Percentiles rank a stretch among this genome's conserved stretches.
Conservation (phyloP, 257 asterid species). For the Jasminum sambac region DNA sequence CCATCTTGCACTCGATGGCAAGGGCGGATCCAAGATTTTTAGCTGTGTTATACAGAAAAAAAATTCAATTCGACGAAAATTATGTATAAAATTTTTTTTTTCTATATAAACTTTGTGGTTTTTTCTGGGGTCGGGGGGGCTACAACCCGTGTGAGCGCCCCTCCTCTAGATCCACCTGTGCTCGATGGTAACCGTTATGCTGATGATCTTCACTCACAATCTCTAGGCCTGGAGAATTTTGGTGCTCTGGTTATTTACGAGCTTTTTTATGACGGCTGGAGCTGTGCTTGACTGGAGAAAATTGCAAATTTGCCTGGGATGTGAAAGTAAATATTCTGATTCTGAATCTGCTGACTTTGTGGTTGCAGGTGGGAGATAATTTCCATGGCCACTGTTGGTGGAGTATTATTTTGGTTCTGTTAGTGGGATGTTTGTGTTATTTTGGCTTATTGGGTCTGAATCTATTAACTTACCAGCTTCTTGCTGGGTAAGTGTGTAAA, state of each 20-base stretch:
- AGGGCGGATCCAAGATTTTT: no score
- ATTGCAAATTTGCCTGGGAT: slow-evolving; percentile 3
- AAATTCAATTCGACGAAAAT: no score
- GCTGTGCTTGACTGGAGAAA: background rate
- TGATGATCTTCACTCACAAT: background rate
- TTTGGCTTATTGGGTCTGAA: slow-evolving; percentile 26
- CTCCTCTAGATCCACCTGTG: no score
- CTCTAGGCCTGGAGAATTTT: slow-evolving; percentile 1
- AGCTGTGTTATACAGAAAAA: no score
- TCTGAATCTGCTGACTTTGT: slow-evolving; percentile 31
- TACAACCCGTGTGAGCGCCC: no score
- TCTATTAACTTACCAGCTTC: slow-evolving; percentile 29
- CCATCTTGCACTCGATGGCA: background rate
- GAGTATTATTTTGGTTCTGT: slow-evolving; percentile 12
- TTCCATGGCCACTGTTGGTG: background rate
- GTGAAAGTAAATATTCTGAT: slow-evolving; percentile 15
- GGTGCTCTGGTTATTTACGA: slow-evolving; percentile 3
- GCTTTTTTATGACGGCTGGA: background rate
- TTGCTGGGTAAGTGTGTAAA: slow-evolving; percentile 43
- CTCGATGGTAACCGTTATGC: background rate
- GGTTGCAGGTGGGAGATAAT: slow-evolving; percentile 72
- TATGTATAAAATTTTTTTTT: no score
- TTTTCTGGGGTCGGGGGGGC: no score
- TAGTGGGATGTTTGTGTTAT: slow-evolving; percentile 11
- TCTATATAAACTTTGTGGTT: no score